Base-by-base conservation (phyloP, 208 protist species). In the Trypanosoma congolense region DNA sequence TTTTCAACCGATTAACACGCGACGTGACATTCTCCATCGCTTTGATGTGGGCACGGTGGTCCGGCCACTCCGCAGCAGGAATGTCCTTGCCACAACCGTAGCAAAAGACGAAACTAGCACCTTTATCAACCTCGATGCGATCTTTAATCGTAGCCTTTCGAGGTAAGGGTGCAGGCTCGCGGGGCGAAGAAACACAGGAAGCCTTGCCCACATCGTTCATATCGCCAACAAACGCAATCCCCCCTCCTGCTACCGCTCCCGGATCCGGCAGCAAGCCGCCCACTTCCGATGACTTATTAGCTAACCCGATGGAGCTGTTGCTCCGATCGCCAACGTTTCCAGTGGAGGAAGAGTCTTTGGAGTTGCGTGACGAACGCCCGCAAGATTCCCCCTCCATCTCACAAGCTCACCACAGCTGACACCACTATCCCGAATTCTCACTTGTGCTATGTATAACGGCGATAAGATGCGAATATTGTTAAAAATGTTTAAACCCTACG, bases 41-140 rank as follows among this genome's bases (percentile, higher is more conserved):
- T 16, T 73, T 62, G 38, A 89, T 61, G 19, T 80, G 64, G 47
- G 88, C 82, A 25, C 83, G 74, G 56, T 93, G 82, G 40, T 90
- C 77, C 4, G 73, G 77, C 80, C 86, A 90, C 18, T 93, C 77
- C 48, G 62, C 54, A 19, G 87, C 48, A 2, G 86, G 75, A 33
- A 90, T 74, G 31, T 85, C 56, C 62, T 85, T 55, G 19, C 70
- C 65, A 54, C 86, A 90, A 18, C 71, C 71, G 4, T 61, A 46
- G 61, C 86, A 93, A 61, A 65, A 63, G 5, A 85, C 60, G 49
- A 73, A 78, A 44, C 73, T 57, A 10, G 52, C 55, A 10, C 42
- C 55, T 14, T 58, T 44, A 9, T 60, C 31, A 9, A 61, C 65
- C 2, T 68, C 70, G 41, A 87, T 87, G 26, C 73, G 73, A 50